phyloP scores from a whole-genome alignment of 768 basidiomycete genomes.

The Termitomyces sp. region DNA sequence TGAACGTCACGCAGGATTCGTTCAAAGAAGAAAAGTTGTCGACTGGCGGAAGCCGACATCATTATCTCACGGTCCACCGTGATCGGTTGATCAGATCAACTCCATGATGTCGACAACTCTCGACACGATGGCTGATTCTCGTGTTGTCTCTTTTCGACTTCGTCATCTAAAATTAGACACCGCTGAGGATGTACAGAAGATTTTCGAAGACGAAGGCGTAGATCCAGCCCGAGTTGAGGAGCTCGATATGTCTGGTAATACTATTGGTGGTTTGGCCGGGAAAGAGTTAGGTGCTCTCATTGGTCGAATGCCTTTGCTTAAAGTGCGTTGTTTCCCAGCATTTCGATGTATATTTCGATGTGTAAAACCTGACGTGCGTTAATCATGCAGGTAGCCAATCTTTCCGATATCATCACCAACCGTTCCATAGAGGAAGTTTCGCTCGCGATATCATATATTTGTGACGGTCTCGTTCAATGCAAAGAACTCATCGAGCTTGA shows the following conservation, averaged over 20 bases:
- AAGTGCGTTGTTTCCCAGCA: neutral
- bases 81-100: too few species aligned
- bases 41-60: too few species aligned
- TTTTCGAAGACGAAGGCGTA: neutral
- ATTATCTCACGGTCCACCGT: too few species aligned
- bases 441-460: neutral
- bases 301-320: neutral
- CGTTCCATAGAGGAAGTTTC: neutral
- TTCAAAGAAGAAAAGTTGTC: too few species aligned
- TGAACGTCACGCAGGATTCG: too few species aligned
- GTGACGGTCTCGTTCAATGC: neutral
- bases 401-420: neutral
- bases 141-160: neutral
- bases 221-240: neutral
- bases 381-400: neutral
- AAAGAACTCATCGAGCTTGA: neutral
- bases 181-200: neutral
- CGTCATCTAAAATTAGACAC: neutral
- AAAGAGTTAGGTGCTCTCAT: neutral
- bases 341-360: too few species aligned
- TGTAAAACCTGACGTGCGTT: neutral
- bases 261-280: neutral
- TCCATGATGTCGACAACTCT: too few species aligned
- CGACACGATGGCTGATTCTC: neutral
- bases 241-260: neutral